Conservation (phyloP, 2,329 filamentous ascomycete species). For the Epichloe uncinata region DNA sequence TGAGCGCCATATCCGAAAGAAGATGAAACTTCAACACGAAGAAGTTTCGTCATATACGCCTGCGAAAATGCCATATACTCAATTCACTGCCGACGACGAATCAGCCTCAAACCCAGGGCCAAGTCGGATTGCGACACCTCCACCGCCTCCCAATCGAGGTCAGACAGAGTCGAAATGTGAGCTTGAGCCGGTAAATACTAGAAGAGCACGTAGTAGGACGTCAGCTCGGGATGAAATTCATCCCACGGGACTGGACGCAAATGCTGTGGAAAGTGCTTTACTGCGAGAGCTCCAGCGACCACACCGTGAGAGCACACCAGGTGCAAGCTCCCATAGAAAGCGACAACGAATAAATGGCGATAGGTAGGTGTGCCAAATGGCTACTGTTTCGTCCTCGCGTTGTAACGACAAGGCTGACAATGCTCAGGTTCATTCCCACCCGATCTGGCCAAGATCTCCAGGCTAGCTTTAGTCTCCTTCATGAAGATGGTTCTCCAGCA, state of each 20-base stretch:
- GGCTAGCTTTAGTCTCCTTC: slow-evolving; percentile 81
- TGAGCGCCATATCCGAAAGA: background rate
- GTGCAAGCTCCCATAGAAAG: slow-evolving; percentile 43
- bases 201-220: slow-evolving; percentile 21
- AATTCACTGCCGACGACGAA: background rate
- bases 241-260: slow-evolving; percentile 30
- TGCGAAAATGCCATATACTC: slow-evolving; percentile 14
- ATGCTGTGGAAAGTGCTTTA: slow-evolving; percentile 36
- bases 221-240: slow-evolving; percentile 24
- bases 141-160: slow-evolving; percentile 29
- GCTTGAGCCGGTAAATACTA: slow-evolving; percentile 20
- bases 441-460: slow-evolving; percentile 85
- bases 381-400: background rate
- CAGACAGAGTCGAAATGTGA: slow-evolving; percentile 29
- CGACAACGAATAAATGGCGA: slow-evolving; percentile 47
- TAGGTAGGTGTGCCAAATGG: slow-evolving; percentile 29
- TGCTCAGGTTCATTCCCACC: slow-evolving; percentile 78
- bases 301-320: slow-evolving; percentile 38
- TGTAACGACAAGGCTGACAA: slow-evolving; percentile 11
- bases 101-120: slow-evolving; percentile 9
- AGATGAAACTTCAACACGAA: background rate
- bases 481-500: slow-evolving; percentile 85
- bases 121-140: slow-evolving; percentile 29
- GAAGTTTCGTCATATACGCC: slow-evolving; percentile 14
- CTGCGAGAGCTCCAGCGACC: slow-evolving; percentile 37